Evolutionary conservation across 306 rosid genomes (phyloP), one percentile per base, ranked within the genome.

Genomic region (Neltuma alba): DNA sequence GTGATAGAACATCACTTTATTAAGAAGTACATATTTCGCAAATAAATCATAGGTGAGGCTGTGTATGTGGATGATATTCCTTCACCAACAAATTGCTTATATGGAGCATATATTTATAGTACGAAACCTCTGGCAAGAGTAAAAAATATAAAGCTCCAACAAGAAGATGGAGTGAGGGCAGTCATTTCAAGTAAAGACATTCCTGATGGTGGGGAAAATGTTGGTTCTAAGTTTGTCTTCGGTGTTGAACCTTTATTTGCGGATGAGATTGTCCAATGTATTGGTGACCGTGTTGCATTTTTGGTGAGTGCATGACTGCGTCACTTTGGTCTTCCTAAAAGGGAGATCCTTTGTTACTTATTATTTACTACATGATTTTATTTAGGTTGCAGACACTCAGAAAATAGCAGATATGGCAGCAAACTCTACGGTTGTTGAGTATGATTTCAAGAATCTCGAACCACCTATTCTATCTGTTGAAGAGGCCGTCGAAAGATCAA

Each of bases 11-110:
- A 38, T 40, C 28, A 37, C 47, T 65, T 74, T 42, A 8, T 74
- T 79, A 73, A 33, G 76, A 50, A n/a, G 7, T 61, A 55, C 58
- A 60, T 77, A 37, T 47, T 57, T 54, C 74, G 41, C 57, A 25
- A 57, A 57, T 25, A 25, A 57, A 57, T 25, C 72, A 25, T 83
- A 94, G 99, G 99, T 20, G 99, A 94, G 85, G 97, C 99, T 83
- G 87, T 94, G 34, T 92, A 61, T 62, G 95, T 93, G 80, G 95
- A 92, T 70, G 99, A 94, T 83, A 92, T 94, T 83, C 99, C 97
- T 23, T 89, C 97, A 27, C 97, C 97, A 2, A n/a, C 60, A 73
- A 84, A 89, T 88, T 94, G 99, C 86, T 79, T 91, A 4, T 75
- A 92, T 45, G 99, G 95, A 64, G 88, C 97, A 36, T 88, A 86